Conservation (phyloP, 2,329 filamentous ascomycete species). For the Sarocladium strictum region DNA sequence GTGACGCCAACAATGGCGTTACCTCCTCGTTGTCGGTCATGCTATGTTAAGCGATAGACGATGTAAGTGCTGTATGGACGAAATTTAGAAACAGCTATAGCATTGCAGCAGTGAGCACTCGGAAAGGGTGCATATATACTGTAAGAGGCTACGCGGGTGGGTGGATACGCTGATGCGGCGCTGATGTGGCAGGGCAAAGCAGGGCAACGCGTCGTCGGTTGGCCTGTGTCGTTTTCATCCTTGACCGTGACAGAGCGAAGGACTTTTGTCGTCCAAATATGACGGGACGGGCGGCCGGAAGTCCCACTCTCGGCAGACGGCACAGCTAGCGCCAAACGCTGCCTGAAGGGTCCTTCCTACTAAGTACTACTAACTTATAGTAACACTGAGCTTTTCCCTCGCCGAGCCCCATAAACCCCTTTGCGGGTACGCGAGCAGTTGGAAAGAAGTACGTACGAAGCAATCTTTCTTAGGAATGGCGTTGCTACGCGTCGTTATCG, state of each 20-base stretch:
- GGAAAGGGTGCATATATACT: not conserved
- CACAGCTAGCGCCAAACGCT: not conserved
- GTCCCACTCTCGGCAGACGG: not conserved
- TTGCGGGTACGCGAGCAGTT: too few species aligned
- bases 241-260: not conserved
- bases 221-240: not conserved
- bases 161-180: not conserved
- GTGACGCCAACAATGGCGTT: not conserved
- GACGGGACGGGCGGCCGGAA: not conserved
- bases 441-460: too few species aligned
- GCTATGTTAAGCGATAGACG: not conserved
- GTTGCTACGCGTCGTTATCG: too few species aligned
- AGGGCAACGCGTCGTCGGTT: not conserved
- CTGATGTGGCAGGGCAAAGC: not conserved
- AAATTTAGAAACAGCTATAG: not conserved
- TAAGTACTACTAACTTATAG: too few species aligned
- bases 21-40: not conserved
- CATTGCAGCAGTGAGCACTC: not conserved
- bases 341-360: not conserved
- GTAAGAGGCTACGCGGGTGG: too few species aligned
- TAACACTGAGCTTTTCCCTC: too few species aligned
- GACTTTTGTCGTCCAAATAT: not conserved
- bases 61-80: not conserved
- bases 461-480: too few species aligned
- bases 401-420: too few species aligned